phyloP scores from a whole-genome alignment of 129 eudicot genomes.

The Arctium minus region DNA sequence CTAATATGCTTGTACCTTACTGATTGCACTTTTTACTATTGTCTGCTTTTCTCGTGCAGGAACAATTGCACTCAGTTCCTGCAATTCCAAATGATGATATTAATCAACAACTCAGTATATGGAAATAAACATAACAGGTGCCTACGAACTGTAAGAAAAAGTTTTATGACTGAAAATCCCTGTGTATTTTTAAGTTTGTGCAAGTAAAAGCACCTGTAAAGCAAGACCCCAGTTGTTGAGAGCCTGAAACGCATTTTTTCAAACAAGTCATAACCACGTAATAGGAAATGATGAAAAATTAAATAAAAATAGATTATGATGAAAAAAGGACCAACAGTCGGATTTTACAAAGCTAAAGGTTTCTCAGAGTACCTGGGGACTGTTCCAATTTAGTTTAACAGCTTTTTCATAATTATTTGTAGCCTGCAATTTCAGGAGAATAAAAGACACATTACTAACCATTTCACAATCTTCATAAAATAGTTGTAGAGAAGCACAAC shows the following conservation, averaged over 20 bases:
- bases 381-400: conserved; percentile 91
- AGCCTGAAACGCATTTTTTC: conserved; percentile 47
- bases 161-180: conserved; percentile 1
- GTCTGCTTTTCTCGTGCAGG: conserved; percentile 91
- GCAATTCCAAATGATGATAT: conserved; percentile 17
- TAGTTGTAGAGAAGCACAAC: conserved; percentile 1
- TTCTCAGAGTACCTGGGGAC: conserved; percentile 76
- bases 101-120: background rate
- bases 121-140: background rate
- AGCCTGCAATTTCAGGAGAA: conserved; percentile 53
- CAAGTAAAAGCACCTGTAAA: conserved; percentile 58
- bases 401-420: conserved; percentile 91
- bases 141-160: background rate
- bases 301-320: background rate
- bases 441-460: background rate
- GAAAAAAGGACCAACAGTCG: background rate
- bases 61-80: conserved; percentile 94
- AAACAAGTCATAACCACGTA: conserved; percentile 19
- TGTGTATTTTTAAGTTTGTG: background rate
- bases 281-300: background rate
- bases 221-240: conserved; percentile 97
- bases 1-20: conserved; percentile 50
- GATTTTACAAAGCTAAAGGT: background rate
- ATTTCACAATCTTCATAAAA: conserved; percentile 3
- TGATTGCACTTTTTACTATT: conserved; percentile 86